phyloP scores from a whole-genome alignment of 2,329 filamentous ascomycete species.

The Moelleriella libera region DNA sequence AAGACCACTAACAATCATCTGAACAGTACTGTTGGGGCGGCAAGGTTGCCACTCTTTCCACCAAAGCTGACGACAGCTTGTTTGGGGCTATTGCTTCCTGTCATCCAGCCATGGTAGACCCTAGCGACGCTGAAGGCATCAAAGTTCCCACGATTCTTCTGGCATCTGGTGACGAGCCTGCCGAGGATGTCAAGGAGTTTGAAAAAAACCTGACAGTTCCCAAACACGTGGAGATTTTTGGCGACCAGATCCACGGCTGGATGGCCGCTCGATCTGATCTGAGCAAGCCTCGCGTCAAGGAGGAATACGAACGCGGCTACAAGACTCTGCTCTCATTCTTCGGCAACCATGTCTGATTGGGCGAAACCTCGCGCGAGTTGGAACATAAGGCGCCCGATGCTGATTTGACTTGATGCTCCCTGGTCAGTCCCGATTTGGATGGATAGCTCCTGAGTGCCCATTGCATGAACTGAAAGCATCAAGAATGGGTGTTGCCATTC shows the following conservation, averaged over 20 bases:
- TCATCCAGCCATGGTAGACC: slow-evolving; percentile 52
- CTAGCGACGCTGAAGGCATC: slow-evolving; percentile 43
- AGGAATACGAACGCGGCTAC: slow-evolving; percentile 49
- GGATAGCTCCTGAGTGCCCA: no score
- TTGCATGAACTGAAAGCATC: no score
- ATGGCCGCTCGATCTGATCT: slow-evolving; percentile 55
- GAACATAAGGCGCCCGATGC: not conserved
- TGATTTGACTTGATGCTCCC: no score
- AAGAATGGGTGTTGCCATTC: no score
- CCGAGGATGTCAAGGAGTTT: slow-evolving; percentile 40
- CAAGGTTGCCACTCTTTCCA: slow-evolving; percentile 43
- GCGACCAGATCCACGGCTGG: slow-evolving; percentile 58
- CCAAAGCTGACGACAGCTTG: slow-evolving; percentile 34
- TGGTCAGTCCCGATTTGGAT: no score
- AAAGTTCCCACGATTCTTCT: slow-evolving; percentile 48
- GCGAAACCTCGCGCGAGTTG: not conserved
- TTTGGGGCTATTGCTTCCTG: slow-evolving; percentile 39
- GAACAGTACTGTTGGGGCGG: slow-evolving; percentile 55
- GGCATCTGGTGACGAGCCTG: slow-evolving; percentile 50
- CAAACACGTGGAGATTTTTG: slow-evolving; percentile 52
- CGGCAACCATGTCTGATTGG: slow-evolving; percentile 28
- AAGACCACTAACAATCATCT: not conserved
- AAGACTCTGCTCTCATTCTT: slow-evolving; percentile 45
- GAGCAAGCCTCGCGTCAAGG: slow-evolving; percentile 38
- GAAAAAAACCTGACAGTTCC: slow-evolving; percentile 35